These are phyloP conservation scores for Panicum virgatum DNA, from an alignment of 202 grass and related monocot genomes.

Conservation along the genomic window DNA sequence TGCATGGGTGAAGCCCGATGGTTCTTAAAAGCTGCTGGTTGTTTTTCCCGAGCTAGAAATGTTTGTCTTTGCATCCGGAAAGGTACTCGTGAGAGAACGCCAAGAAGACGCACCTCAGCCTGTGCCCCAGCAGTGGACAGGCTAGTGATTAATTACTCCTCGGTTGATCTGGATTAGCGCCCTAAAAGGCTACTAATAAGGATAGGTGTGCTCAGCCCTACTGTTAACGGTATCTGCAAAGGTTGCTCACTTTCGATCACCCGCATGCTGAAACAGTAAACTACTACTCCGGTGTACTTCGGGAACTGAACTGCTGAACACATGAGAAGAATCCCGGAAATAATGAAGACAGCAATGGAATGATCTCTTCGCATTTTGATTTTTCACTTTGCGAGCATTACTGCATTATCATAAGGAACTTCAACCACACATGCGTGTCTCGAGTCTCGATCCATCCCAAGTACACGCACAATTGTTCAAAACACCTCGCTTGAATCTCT, in stretches of 20 bases:
- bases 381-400: too few relatives aligned
- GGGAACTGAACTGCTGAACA: background rate
- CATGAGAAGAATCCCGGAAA: background rate
- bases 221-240: constrained; percentile 4
- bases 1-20: constrained; percentile 26
- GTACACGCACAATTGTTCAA: too few relatives aligned
- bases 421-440: too few relatives aligned
- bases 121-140: constrained; percentile 29
- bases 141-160: constrained; percentile 1
- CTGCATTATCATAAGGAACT: too few relatives aligned
- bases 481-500: too few relatives aligned
- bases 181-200: constrained; percentile 9
- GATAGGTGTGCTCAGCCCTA: background rate
- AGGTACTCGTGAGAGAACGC: background rate
- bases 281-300: background rate
- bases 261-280: background rate
- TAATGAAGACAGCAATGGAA: too few relatives aligned
- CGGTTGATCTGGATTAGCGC: constrained; percentile 29
- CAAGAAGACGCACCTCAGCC: constrained; percentile 9
- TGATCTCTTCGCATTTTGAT: too few relatives aligned
- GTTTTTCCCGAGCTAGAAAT: constrained; percentile 37
- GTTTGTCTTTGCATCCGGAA: background rate
- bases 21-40: constrained; percentile 30
- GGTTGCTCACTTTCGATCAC: constrained; percentile 4
- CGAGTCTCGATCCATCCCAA: too few relatives aligned